These are phyloP conservation scores for Spizellomyces sp. DNA, from an alignment of 192 early-diverging fungal species.

Conservation along the genomic window DNA sequence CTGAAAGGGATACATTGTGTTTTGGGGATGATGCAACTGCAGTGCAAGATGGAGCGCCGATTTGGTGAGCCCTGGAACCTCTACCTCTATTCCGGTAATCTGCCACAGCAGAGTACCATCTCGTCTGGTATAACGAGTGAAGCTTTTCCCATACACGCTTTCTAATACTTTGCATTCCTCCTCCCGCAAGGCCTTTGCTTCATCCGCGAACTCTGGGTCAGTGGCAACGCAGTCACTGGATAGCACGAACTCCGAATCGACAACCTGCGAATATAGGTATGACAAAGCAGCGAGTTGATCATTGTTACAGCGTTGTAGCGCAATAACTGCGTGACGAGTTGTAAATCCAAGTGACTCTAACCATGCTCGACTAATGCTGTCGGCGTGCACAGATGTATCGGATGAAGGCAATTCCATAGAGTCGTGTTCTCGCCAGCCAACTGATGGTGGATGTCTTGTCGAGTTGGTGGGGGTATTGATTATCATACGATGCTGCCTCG, in stretches of 20 bases:
- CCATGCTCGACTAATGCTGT: slow-evolving; percentile 10
- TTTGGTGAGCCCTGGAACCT: not conserved
- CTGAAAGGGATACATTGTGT: slow-evolving; percentile 39
- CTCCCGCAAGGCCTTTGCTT: slow-evolving; percentile 37
- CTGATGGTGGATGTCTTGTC: not conserved
- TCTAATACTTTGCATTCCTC: slow-evolving; percentile 6
- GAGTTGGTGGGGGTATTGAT: not conserved
- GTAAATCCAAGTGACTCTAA: slow-evolving; percentile 18
- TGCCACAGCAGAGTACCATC: slow-evolving; percentile 18
- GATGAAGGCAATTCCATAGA: slow-evolving; percentile 1
- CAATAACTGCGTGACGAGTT: not conserved
- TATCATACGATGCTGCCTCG: slow-evolving; percentile 9
- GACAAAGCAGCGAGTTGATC: slow-evolving; percentile 57
- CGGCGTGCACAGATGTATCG: slow-evolving; percentile 1
- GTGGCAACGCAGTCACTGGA: slow-evolving; percentile 42
- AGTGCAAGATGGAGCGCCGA: slow-evolving; percentile 22
- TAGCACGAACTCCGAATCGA: slow-evolving; percentile 71
- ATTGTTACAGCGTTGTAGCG: slow-evolving; percentile 5
- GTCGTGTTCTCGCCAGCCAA: not conserved
- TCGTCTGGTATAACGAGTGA: slow-evolving; percentile 1
- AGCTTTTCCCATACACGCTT: slow-evolving; percentile 7
- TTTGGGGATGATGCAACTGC: slow-evolving; percentile 34
- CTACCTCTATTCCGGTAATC: slow-evolving; percentile 4
- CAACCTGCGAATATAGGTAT: slow-evolving; percentile 82
- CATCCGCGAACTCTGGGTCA: slow-evolving; percentile 49